These are phyloP conservation scores for Diaporthe destruens DNA, from an alignment of 2,329 filamentous ascomycete genomes.

Conservation along the genomic window DNA sequence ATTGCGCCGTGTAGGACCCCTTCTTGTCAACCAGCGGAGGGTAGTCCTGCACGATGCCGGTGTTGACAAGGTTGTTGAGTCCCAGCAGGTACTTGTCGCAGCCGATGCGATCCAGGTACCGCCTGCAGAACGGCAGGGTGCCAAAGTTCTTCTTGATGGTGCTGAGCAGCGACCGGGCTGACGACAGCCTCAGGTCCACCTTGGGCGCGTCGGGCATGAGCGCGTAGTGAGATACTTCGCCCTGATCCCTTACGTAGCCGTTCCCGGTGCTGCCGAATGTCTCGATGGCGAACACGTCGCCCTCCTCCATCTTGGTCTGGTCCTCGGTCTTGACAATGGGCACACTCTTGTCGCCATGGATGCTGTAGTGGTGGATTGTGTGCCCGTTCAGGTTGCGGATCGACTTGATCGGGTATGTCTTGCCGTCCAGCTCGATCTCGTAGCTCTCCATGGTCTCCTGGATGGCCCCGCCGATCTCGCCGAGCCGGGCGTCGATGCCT, in stretches of 20 bases:
- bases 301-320: slow-evolving; percentile 97
- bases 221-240: slow-evolving; percentile 92
- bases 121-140: slow-evolving; percentile 89
- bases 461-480: slow-evolving; percentile 85
- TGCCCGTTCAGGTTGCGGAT: slow-evolving; percentile 92
- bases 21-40: slow-evolving; percentile 91
- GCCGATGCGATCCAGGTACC: slow-evolving; percentile 92
- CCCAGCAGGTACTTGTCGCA: slow-evolving; percentile 95
- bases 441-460: slow-evolving; percentile 96
- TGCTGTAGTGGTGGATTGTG: slow-evolving; percentile 89
- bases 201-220: slow-evolving; percentile 79
- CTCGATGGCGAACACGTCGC: slow-evolving; percentile 94
- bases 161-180: slow-evolving; percentile 86
- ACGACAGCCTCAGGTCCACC: slow-evolving; percentile 80
- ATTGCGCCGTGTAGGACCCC: slow-evolving; percentile 94
- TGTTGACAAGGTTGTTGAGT: slow-evolving; percentile 87
- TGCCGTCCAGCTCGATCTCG: slow-evolving; percentile 85
- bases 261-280: slow-evolving; percentile 95
- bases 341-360: slow-evolving; percentile 93
- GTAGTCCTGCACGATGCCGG: slow-evolving; percentile 89
- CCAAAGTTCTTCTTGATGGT: slow-evolving; percentile 98
- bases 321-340: slow-evolving; percentile 92
- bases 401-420: slow-evolving; percentile 82
- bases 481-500: slow-evolving; percentile 90
- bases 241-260: slow-evolving; percentile 87